Conservation (phyloP, 768 basidiomycete species). For the Galerina sulciceps region DNA sequence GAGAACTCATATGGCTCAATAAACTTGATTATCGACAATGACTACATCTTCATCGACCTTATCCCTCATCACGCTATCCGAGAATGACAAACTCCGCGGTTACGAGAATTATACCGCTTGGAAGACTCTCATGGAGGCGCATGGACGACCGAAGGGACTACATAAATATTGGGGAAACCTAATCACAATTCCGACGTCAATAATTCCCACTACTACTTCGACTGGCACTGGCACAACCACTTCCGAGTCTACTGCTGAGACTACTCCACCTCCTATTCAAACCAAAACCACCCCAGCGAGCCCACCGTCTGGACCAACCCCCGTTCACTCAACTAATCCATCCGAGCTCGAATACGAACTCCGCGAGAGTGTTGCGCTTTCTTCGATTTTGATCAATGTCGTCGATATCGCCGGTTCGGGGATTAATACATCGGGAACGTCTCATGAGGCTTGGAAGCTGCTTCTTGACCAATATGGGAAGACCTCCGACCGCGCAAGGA, state of each 20-base stretch:
- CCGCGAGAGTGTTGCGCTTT: constrained; percentile 11
- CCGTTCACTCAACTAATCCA: constrained; percentile 10
- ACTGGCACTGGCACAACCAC: not conserved
- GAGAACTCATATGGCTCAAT: not conserved
- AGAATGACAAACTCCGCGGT: constrained; percentile 1
- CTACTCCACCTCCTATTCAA: not conserved
- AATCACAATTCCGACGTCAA: not conserved
- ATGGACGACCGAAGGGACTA: constrained; percentile 5
- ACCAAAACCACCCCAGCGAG: not conserved
- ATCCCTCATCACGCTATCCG: not conserved
- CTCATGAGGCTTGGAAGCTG: constrained; percentile 1
- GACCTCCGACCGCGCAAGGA: constrained; percentile 3
- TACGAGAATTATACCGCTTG: not conserved
- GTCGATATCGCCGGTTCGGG: constrained; percentile 10
- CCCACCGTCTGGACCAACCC: not conserved
- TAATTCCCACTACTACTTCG: too few relatives aligned
- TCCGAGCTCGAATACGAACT: constrained; percentile 11
- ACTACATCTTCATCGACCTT: not conserved
- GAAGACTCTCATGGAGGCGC: constrained; percentile 2
- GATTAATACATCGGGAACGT: not conserved
- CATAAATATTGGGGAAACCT: constrained; percentile 4
- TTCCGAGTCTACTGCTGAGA: not conserved
- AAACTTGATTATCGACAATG: not conserved
- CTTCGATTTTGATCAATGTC: constrained; percentile 12
- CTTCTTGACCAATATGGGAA: constrained; percentile 10